Conservation (phyloP, 2,329 filamentous ascomycete genomes). For the Fusarium burgessii region DNA sequence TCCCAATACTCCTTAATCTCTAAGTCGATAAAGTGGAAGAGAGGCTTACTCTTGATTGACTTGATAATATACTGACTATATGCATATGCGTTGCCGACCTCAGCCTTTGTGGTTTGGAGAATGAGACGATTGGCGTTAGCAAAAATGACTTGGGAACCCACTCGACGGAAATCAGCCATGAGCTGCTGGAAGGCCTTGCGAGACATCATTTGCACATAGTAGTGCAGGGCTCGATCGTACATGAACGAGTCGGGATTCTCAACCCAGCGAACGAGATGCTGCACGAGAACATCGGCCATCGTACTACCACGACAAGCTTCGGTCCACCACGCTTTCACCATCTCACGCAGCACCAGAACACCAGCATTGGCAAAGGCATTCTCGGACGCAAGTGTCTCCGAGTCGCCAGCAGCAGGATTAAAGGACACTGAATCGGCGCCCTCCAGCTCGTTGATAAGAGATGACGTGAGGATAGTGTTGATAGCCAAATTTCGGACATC, state of each 20-base stretch:
- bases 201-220: constrained; percentile 99
- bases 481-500: constrained; percentile 95
- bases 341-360: constrained; percentile 90
- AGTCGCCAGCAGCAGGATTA: constrained; percentile 65
- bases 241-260: constrained; percentile 93
- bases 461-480: constrained; percentile 97
- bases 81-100: constrained; percentile 95
- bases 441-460: constrained; percentile 95
- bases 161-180: constrained; percentile 94
- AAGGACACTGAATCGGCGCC: constrained; percentile 88
- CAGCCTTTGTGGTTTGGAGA: constrained; percentile 94
- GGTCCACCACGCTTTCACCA: constrained; percentile 99
- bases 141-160: constrained; percentile 96
- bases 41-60: constrained; percentile 92
- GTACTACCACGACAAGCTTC: constrained; percentile 90
- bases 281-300: constrained; percentile 98
- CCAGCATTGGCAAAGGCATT: constrained; percentile 94
- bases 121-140: constrained; percentile 90
- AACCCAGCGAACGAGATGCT: constrained; percentile 97
- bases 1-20: constrained; percentile 99
- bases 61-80: constrained; percentile 99
- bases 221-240: constrained; percentile 93
- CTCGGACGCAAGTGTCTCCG: constrained; percentile 77
- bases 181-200: constrained; percentile 96
- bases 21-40: constrained; percentile 97